phyloP scores from a whole-genome alignment of 768 basidiomycete genomes.

The Suillus brevipes region DNA sequence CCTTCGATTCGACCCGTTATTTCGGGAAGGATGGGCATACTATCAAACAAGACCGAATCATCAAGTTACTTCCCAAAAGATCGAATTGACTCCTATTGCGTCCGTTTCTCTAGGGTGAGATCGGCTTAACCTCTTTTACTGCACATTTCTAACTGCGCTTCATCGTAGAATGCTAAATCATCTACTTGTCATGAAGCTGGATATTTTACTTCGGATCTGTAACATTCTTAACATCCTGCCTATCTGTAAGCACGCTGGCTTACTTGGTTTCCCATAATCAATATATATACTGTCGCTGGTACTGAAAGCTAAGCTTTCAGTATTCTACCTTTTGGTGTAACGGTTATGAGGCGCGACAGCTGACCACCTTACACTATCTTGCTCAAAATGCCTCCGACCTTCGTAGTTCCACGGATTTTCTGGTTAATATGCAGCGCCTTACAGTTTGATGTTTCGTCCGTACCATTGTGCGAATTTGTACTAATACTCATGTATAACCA shows the following conservation, averaged over 20 bases:
- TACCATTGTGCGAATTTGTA: background rate
- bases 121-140: background rate
- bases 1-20: constrained; percentile 57
- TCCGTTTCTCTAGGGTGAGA: background rate
- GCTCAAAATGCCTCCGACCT: background rate
- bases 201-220: background rate
- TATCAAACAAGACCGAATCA: constrained; percentile 38
- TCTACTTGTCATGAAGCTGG: background rate
- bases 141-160: background rate
- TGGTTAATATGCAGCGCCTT: background rate
- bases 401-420: background rate
- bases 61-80: constrained; percentile 49
- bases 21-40: constrained; percentile 58
- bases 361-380: no score
- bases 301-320: no score
- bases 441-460: background rate
- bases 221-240: background rate
- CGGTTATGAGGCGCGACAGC: no score
- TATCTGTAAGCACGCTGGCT: no score
- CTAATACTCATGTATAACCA: background rate
- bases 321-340: no score
- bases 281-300: no score
- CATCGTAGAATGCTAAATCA: background rate
- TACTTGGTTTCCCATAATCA: no score
- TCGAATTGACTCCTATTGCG: constrained; percentile 8